phyloP scores from a whole-genome alignment of 2,329 filamentous ascomycete species.

The Neurospora crassa region DNA sequence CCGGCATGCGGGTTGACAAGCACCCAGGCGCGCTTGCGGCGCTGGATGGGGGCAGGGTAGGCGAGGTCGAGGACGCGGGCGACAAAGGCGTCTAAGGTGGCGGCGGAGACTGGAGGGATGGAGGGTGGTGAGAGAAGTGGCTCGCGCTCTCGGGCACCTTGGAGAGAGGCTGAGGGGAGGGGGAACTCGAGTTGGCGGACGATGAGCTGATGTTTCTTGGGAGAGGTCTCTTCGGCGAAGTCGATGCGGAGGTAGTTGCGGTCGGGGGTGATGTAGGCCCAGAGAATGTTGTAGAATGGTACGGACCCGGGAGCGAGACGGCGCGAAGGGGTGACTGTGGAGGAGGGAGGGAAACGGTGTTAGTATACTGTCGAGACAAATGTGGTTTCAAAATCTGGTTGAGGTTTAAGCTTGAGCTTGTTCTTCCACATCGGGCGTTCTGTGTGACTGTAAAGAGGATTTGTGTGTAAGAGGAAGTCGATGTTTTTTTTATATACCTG shows the following conservation, averaged over 20 bases:
- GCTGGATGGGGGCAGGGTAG: slow-evolving; percentile 55
- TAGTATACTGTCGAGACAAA: neutral
- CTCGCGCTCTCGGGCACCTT: neutral
- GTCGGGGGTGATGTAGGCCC: slow-evolving; percentile 39
- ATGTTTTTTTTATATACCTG: neutral
- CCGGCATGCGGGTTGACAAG: slow-evolving; percentile 88
- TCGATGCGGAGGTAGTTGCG: slow-evolving; percentile 13
- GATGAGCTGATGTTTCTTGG: slow-evolving; percentile 7
- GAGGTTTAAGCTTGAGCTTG: neutral
- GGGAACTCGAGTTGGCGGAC: slow-evolving; percentile 13
- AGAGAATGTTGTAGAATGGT: slow-evolving; percentile 75
- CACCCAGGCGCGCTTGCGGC: slow-evolving; percentile 71
- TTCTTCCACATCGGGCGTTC: neutral
- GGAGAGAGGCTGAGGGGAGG: slow-evolving; percentile 1
- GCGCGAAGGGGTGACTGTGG: neutral
- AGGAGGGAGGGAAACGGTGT: neutral
- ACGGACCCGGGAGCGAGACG: slow-evolving; percentile 32
- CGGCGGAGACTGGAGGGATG: slow-evolving; percentile 32
- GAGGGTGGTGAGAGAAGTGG: slow-evolving; percentile 12
- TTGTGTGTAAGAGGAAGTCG: neutral
- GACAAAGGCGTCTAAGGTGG: slow-evolving; percentile 42
- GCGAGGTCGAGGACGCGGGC: slow-evolving; percentile 55
- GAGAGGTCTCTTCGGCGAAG: slow-evolving; percentile 11
- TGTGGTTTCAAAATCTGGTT: neutral
- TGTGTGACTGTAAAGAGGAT: neutral